Evolutionary conservation across 495 filamentous ascomycete genomes (phyloP).

Genomic region (Xylaria cubensis): DNA sequence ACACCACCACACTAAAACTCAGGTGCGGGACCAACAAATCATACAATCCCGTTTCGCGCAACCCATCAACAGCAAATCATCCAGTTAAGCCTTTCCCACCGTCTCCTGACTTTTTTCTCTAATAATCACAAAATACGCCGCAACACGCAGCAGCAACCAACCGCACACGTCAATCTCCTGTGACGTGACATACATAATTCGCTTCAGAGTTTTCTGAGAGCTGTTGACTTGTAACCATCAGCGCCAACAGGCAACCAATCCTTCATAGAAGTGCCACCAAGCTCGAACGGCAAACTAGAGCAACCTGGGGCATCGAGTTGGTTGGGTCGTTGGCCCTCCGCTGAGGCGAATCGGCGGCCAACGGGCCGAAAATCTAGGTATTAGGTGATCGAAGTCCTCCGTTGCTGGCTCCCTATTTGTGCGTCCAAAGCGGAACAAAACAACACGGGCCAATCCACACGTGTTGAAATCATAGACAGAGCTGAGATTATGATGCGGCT

Average conservation of each 20-base stretch:
- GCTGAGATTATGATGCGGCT: conserved; percentile 15
- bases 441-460: not conserved
- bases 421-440: not conserved
- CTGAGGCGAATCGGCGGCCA: conserved; percentile 2
- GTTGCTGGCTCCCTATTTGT: conserved; percentile 1
- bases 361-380: not conserved
- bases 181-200: not conserved
- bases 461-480: conserved; percentile 5
- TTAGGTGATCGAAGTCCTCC: not conserved
- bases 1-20: not conserved
- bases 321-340: not conserved
- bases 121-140: not conserved
- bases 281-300: conserved; percentile 6
- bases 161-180: conserved; percentile 11
- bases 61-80: conserved; percentile 12
- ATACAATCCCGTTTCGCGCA: not conserved
- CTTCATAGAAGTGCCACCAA: not conserved
- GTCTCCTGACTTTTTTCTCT: not conserved
- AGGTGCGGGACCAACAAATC: not conserved
- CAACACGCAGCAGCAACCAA: not conserved
- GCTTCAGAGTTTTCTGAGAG: not conserved
- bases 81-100: not conserved
- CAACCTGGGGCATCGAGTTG: conserved; percentile 1
- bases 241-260: conserved; percentile 4
- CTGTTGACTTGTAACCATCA: conserved; percentile 1